Base-by-base conservation (phyloP, 106 monocot genomes). In the Dendrobium catenatum region DNA sequence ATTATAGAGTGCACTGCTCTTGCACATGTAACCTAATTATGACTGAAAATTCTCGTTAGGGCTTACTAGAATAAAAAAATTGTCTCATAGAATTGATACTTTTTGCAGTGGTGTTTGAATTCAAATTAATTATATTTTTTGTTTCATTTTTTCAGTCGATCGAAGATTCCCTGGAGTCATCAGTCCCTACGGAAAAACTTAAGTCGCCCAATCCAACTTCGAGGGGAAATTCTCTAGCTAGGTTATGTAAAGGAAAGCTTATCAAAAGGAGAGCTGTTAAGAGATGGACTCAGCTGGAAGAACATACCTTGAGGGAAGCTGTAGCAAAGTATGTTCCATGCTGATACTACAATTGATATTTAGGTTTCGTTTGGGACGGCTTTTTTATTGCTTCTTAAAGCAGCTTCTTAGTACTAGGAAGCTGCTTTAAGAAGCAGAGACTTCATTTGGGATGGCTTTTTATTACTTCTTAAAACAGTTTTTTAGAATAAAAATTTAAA, bases 271-370 rank as follows among this genome's bases (percentile, higher is more conserved):
- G 74, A 43, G 20, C 43, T 74, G 42, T 74, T 74, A 74, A 42
- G 19, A 74, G 42, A 74, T 74, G 74, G 74, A 74, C 31, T 74
- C 19, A 42, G 19, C 42, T 19, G 4, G 74, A 74, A 43, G 74
- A 74, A 43, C 7, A 43, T 19, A 43, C 74, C 16, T 74, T 74
- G 74, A 74, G 74, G 33, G 42, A 74, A 43, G 74, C 74, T 74
- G 74, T 74, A 33, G 74, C 42, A 43, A 74, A 74, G 74, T 74
- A 74, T 74, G 74, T 33, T 43, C 19, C 33, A 70, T 37, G 33
- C 70, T 70, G 27, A 37, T 37, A 11, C 70, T 31, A 70, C 31
- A 11, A 66, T 13, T 66, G 26, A 66, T 66, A 66, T 22, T 66
- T 66, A 31, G 31, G 31, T 1, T 31, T 31, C 31, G 31, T 31